phyloP scores from a whole-genome alignment of 1,284 basidiomycete genomes.

The Meira miltonrushii region DNA sequence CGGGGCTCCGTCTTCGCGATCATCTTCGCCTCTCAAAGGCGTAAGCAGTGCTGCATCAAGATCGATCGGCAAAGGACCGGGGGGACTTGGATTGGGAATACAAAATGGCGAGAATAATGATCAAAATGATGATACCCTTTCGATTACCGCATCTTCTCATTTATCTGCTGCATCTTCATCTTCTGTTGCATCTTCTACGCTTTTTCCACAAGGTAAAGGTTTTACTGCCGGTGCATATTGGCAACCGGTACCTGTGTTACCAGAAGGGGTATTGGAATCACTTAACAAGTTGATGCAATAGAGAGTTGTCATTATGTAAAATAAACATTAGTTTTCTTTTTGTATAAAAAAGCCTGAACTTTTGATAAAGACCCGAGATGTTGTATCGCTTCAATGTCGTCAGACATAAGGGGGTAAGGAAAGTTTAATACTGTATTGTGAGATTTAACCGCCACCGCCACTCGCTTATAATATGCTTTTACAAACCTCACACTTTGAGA shows the following conservation, averaged over 20 bases:
- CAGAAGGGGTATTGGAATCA: conserved; percentile 30
- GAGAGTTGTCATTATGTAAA: no score
- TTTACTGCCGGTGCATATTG: conserved; percentile 35
- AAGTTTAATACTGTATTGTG: no score
- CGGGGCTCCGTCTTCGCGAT: conserved; percentile 3
- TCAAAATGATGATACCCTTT: conserved; percentile 15
- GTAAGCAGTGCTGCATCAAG: conserved; percentile 6
- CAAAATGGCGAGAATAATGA: conserved; percentile 11
- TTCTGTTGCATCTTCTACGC: conserved; percentile 10
- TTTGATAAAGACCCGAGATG: no score
- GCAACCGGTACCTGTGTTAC: conserved; percentile 36
- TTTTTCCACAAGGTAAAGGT: conserved; percentile 38
- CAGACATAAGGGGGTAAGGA: no score
- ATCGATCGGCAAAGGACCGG: neutral
- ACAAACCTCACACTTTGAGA: neutral
- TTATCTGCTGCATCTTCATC: neutral
- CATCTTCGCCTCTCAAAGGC: neutral
- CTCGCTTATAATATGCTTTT: no score
- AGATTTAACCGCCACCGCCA: no score
- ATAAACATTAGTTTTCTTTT: neutral
- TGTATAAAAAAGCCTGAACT: neutral
- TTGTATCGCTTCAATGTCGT: no score
- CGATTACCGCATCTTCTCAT: conserved; percentile 8
- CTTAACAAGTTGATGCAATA: conserved; percentile 19
- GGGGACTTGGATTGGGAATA: no score